Conservation (phyloP, 345 rosid species). For the Eucalyptus regnans region DNA sequence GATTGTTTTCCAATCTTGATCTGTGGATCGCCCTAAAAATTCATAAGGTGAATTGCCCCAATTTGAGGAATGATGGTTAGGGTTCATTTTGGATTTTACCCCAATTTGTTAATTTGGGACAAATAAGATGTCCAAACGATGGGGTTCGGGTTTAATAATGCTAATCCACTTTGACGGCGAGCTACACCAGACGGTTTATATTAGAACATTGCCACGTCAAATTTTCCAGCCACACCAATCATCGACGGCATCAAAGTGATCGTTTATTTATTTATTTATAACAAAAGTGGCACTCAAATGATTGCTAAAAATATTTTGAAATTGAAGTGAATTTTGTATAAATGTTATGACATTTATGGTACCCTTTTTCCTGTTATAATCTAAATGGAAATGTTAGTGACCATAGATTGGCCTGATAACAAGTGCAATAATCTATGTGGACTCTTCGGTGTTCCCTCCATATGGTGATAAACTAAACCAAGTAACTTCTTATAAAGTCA, state of each 20-base stretch:
- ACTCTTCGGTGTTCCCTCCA: too few species aligned
- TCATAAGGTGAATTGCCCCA: not conserved
- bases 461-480: too few species aligned
- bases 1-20: not conserved
- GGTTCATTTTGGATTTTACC: not conserved
- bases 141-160: not conserved
- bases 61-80: not conserved
- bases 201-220: not conserved
- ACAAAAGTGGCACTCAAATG: too few species aligned
- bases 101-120: not conserved
- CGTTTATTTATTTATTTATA: too few species aligned
- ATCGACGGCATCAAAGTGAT: rapidly evolving
- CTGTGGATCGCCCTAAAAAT: too few species aligned
- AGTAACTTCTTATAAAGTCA: too few species aligned
- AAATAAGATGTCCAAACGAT: not conserved
- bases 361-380: not conserved
- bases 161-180: not conserved
- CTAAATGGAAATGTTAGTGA: too few species aligned
- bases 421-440: too few species aligned
- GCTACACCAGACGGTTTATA: rapidly evolving
- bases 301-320: too few species aligned
- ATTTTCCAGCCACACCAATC: not conserved
- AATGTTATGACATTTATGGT: not conserved
- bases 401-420: too few species aligned
- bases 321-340: too few species aligned